These are phyloP conservation scores for Punica granatum DNA, from an alignment of 345 rosid species.

Conservation along the genomic window DNA sequence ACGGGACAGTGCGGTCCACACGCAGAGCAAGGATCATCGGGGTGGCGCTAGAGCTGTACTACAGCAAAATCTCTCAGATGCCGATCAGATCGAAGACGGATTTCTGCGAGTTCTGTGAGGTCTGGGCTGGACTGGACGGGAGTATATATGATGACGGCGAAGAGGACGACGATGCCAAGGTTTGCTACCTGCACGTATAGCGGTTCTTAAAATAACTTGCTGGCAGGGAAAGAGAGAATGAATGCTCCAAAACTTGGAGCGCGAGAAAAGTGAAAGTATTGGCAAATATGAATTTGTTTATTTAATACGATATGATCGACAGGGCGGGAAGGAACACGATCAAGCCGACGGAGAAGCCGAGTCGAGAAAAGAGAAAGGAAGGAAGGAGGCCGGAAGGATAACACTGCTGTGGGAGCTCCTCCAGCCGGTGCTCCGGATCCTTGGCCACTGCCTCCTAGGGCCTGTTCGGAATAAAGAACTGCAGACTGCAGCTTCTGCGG, in stretches of 20 bases:
- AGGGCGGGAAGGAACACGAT: background rate
- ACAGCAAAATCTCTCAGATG: conserved; percentile 42
- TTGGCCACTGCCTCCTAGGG: conserved; percentile 70
- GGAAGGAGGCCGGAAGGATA: conserved; percentile 29
- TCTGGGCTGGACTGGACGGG: conserved; percentile 52
- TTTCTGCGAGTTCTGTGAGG: conserved; percentile 57
- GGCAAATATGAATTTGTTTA: background rate
- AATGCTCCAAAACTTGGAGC: too few relatives aligned
- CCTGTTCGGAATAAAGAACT: conserved; percentile 25
- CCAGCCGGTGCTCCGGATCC: conserved; percentile 67
- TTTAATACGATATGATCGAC: background rate
- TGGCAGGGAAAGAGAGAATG: too few relatives aligned
- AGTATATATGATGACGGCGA: conserved; percentile 15
- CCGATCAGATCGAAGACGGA: conserved; percentile 57
- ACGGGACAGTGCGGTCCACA: conserved; percentile 68
- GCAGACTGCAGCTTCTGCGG: conserved; percentile 33
- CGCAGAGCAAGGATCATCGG: conserved; percentile 63
- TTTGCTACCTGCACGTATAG: background rate
- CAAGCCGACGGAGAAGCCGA: conserved; percentile 4
- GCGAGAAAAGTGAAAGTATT: too few relatives aligned
- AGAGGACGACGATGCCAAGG: background rate
- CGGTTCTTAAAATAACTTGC: too few relatives aligned
- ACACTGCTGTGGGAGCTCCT: conserved; percentile 71
- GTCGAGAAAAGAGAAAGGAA: conserved; percentile 6
- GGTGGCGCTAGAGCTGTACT: conserved; percentile 68